These are phyloP conservation scores for Coemansia sp. DNA, from an alignment of 192 early-diverging fungal species.

Conservation along the genomic window DNA sequence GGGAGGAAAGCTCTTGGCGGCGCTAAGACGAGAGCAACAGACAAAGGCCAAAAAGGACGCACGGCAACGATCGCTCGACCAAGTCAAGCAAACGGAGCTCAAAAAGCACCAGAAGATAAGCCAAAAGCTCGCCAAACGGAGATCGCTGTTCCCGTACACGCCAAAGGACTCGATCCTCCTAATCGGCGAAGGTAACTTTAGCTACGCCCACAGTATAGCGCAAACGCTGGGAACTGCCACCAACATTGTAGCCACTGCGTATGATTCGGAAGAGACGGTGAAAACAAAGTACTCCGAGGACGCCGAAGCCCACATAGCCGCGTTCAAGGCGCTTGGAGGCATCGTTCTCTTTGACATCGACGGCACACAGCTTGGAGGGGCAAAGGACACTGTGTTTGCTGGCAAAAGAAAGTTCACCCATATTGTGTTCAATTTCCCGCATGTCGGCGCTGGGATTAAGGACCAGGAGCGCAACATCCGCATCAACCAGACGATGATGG, in stretches of 20 bases:
- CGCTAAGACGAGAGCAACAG: slow-evolving; percentile 19
- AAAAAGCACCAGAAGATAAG: slow-evolving; percentile 7
- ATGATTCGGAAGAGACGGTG: slow-evolving; percentile 67
- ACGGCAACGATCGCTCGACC: background rate
- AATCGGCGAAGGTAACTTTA: slow-evolving; percentile 93
- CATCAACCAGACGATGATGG: slow-evolving; percentile 72
- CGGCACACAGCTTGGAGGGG: slow-evolving; percentile 65
- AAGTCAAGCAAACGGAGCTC: slow-evolving; percentile 11
- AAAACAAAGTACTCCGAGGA: slow-evolving; percentile 74
- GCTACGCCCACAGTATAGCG: slow-evolving; percentile 75
- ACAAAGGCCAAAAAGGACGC: slow-evolving; percentile 15
- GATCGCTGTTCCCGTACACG: slow-evolving; percentile 54
- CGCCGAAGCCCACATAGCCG: slow-evolving; percentile 56
- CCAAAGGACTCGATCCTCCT: slow-evolving; percentile 65
- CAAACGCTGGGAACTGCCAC: slow-evolving; percentile 58
- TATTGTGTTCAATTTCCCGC: slow-evolving; percentile 97
- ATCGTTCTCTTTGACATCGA: slow-evolving; percentile 76
- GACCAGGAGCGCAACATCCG: slow-evolving; percentile 84
- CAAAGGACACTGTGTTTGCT: slow-evolving; percentile 16
- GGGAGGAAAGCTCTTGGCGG: slow-evolving; percentile 16
- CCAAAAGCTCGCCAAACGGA: slow-evolving; percentile 13
- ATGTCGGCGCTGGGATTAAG: slow-evolving; percentile 89
- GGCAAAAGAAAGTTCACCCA: slow-evolving; percentile 59
- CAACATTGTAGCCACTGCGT: slow-evolving; percentile 73
- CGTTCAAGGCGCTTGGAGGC: slow-evolving; percentile 62